Base-by-base conservation (phyloP, 2,329 filamentous ascomycete species). In the Ciborinia camelliae region DNA sequence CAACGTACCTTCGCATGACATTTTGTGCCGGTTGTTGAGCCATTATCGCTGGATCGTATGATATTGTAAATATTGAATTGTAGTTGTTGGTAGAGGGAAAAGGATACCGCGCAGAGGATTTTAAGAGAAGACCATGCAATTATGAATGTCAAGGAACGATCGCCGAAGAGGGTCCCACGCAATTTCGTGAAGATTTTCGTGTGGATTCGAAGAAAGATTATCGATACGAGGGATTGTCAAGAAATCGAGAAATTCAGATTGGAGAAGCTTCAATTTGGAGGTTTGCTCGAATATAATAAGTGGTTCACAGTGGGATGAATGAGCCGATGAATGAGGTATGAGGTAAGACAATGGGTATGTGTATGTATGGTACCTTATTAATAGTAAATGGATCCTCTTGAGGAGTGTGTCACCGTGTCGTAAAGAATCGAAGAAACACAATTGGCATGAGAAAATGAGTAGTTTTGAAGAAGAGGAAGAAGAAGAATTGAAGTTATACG, bases 1-100 rank as follows among this genome's bases (percentile, higher is more conserved):
- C 28, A 53, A 73, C 74, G 64, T 71, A 75, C 78, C 78, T 79
- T 73, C 78, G 77, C 74, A 80, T 80, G 66, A 80, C 78, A 76
- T 80, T 80, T 65, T 76, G 76, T 50, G 70, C 69, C 61, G 67
- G 67, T 68, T 71, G 72, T 71, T 75, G 73, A 55, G 74, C 71
- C 74, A 76, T 76, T 66, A 57, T 66, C 41, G 62, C 66, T 64
- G 64, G 59, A 63, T 66, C 39, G 65, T 55, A 62, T 52, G 64
- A 51, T 64, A 54, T 43, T 26, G 54, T 47, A 43, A 45, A 18
- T 53, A 47, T 48, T 28, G 26, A 28, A 39, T 48, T 35, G 28
- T 35, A 10, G 41, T 57, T 23, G 52, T 23, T n/a, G 32, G 10
- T 58, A 18, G 41, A 45, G 41, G 30, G 18, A 58, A 63, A 51